Percentiles rank a stretch among this genome's conserved stretches.
Evolutionary conservation across 2,329 filamentous ascomycete genomes (phyloP).

Genomic region (Beauveria sp.): DNA sequence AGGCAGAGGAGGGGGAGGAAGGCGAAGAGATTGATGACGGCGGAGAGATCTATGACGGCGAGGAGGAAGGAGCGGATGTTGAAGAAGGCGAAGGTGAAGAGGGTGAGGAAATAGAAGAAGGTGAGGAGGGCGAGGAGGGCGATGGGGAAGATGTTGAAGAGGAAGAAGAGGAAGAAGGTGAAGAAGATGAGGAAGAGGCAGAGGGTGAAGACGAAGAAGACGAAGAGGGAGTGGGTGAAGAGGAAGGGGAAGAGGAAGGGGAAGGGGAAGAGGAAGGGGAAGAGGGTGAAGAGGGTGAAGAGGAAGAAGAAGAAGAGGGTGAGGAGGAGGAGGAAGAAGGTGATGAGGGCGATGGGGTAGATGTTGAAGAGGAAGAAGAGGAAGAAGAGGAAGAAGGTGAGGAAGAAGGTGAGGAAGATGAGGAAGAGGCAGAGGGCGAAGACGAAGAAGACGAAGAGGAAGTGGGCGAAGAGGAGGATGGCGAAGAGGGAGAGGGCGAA

Average conservation of each 20-base stretch:
- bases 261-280: conserved; percentile 20
- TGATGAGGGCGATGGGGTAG: conserved; percentile 14
- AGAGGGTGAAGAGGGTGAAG: conserved; percentile 16
- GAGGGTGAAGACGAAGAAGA: conserved; percentile 14
- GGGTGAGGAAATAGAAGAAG: conserved; percentile 5
- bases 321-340: conserved; percentile 6
- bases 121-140: conserved; percentile 16
- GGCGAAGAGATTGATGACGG: conserved; percentile 19
- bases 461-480: conserved; percentile 21
- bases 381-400: conserved; percentile 14
- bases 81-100: conserved; percentile 12
- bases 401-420: background rate
- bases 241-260: conserved; percentile 17
- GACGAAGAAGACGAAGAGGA: conserved; percentile 19
- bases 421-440: conserved; percentile 13
- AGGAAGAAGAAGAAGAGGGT: conserved; percentile 13
- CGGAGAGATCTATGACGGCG: conserved; percentile 14
- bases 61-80: conserved; percentile 12
- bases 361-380: conserved; percentile 12
- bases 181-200: conserved; percentile 10
- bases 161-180: conserved; percentile 16
- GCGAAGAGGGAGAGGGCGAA: conserved; percentile 9
- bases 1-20: conserved; percentile 19
- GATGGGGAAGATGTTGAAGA: conserved; percentile 16
- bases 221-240: conserved; percentile 13